Base-by-base conservation (phyloP, 176 grass and related monocot species). In the Tillandsia leiboldiana region DNA sequence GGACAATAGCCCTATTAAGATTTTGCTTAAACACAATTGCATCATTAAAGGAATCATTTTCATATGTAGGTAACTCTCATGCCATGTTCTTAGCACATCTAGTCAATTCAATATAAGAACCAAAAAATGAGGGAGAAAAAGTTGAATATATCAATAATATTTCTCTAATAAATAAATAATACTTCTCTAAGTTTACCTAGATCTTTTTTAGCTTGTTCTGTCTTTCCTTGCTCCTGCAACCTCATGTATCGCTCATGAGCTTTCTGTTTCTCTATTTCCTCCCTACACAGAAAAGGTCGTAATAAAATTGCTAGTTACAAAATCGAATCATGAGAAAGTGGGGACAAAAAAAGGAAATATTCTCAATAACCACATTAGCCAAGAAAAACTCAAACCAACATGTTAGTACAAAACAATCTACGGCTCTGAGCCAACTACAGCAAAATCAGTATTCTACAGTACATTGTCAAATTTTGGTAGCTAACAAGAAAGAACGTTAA, bases 201-300 rank as follows among this genome's bases (percentile, higher is more conserved):
- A 88, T 91, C 88, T 89, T 96, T 91, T 70, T 81, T 80, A 72
- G 92, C 78, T 83, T 96, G 78, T 62, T 96, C 92, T 24, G 92
- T 96, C 69, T 89, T 96, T 53, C 92, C 92, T 78, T 96, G 86
- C 76, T 91, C 88, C 72, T 91, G 86, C 68, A 83, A 81, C 73
- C 68, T 96, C 92, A 91, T 89, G 61, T 91, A 81, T 52, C 79
- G 86, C 58, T 87, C 83, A 83, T 86, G 81, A 50, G 88, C 75
- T 77, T 75, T 72, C 51, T 91, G 88, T 67, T 87, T 91, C 28
- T 91, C 92, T 79, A 96, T 73, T 78, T 96, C 92, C 81, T 96
- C 88, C 70, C 92, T 96, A 71, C 9, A 72, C 28, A 28, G n/a
- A 9, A 6, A 23, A 59, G 22, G 2, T 4, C 22, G n/a, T n/a